Evolutionary conservation across 1,284 basidiomycete species (phyloP).

Genomic region (Apiotrichum akiyoshidainum): DNA sequence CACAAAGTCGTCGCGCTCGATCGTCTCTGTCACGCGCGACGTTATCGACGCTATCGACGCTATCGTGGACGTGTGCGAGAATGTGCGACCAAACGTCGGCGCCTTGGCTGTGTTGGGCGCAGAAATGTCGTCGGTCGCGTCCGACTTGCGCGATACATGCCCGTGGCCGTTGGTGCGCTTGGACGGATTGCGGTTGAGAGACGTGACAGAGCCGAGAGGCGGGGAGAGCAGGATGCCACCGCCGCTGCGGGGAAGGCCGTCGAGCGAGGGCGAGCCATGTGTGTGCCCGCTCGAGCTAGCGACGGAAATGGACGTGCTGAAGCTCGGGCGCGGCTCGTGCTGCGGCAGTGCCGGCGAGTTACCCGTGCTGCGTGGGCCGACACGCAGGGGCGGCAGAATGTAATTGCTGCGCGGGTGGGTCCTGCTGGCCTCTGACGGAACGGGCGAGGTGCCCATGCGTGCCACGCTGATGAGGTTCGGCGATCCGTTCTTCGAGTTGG

Average conservation of each 20-base stretch:
- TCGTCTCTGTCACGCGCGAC: conserved; percentile 7
- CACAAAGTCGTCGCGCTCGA: conserved; percentile 1
- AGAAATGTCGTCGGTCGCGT: conserved; percentile 1
- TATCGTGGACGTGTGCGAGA: conserved; percentile 2
- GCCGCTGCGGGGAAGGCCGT: conserved; percentile 5
- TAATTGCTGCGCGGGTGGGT: conserved; percentile 9
- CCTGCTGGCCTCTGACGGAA: background rate
- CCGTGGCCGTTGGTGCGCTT: conserved; percentile 15
- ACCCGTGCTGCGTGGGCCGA: conserved; percentile 9
- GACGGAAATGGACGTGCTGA: conserved; percentile 13
- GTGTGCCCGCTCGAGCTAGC: conserved; percentile 9
- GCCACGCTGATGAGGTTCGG: background rate
- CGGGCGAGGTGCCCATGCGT: conserved; percentile 7
- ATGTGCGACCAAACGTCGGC: conserved; percentile 3
- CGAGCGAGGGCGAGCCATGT: conserved; percentile 7
- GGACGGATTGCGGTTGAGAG: conserved; percentile 4
- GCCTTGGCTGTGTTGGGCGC: conserved; percentile 5
- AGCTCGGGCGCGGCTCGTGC: conserved; percentile 12
- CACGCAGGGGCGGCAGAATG: conserved; percentile 16
- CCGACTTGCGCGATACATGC: conserved; percentile 1
- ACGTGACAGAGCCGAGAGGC: conserved; percentile 2
- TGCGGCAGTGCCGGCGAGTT: background rate
- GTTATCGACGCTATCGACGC: background rate
- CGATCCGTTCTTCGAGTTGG: background rate
- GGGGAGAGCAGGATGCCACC: conserved; percentile 14